These are phyloP conservation scores for Mucor indicus DNA, from an alignment of 371 early-diverging fungal species.

Conservation along the genomic window DNA sequence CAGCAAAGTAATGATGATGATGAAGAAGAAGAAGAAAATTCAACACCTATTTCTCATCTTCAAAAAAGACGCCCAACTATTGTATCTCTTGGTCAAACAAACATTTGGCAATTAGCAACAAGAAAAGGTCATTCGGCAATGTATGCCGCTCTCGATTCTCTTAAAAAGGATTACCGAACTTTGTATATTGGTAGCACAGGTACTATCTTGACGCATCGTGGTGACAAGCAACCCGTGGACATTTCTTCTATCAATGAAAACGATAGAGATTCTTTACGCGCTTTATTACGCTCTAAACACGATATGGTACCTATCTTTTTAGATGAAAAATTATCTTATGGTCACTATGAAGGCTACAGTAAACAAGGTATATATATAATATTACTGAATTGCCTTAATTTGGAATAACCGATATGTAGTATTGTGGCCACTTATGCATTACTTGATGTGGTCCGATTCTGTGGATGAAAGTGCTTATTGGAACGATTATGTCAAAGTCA, in stretches of 20 bases:
- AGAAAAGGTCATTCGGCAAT: conserved; percentile 83
- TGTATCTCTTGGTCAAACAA: conserved; percentile 23
- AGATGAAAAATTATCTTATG: conserved; percentile 62
- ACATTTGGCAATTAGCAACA: conserved; percentile 33
- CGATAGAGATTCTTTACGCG: conserved; percentile 33
- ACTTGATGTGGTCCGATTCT: conserved; percentile 82
- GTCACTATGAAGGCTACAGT: conserved; percentile 93
- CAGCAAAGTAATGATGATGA: neutral
- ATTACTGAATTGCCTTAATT: neutral
- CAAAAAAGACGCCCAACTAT: conserved; percentile 28
- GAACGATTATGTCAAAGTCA: conserved; percentile 86
- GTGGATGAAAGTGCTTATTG: conserved; percentile 77
- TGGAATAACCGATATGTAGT: conserved; percentile 35
- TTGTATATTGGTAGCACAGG: conserved; percentile 77
- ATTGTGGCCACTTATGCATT: conserved; percentile 99
- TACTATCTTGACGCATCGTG: conserved; percentile 31
- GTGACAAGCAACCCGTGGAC: conserved; percentile 17
- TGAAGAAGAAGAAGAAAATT: neutral
- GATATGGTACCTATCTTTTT: conserved; percentile 78
- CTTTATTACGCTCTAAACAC: conserved; percentile 45
- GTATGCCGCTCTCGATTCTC: conserved; percentile 68
- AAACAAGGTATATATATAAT: conserved; percentile 67
- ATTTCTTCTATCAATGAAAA: conserved; percentile 23
- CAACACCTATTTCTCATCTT: conserved; percentile 31
- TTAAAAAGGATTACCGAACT: conserved; percentile 48